Evolutionary conservation across 805 yeast genomes (phyloP).

Genomic region (Saccharomycopsis microspora): DNA sequence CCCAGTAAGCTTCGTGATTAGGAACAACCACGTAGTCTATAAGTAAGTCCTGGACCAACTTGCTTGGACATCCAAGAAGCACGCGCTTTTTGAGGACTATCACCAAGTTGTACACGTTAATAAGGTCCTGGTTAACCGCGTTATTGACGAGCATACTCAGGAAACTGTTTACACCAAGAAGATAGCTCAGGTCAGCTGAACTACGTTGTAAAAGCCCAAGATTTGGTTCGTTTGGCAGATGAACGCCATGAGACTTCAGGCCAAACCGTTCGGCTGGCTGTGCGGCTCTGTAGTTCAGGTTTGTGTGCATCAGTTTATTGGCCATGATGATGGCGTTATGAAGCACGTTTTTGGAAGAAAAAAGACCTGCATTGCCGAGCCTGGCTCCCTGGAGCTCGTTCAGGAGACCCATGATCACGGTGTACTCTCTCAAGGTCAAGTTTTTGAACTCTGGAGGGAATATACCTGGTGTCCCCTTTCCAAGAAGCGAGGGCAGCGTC

Average conservation of each 20-base stretch:
- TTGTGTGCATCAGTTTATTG: constrained; percentile 29
- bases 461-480: constrained; percentile 21
- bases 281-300: constrained; percentile 7
- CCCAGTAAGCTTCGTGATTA: constrained; percentile 30
- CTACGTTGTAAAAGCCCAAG: constrained; percentile 16
- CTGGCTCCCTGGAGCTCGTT: constrained; percentile 21
- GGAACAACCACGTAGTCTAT: constrained; percentile 36
- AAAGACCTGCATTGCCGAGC: constrained; percentile 15
- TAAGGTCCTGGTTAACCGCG: constrained; percentile 19
- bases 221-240: constrained; percentile 16
- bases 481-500: constrained; percentile 20
- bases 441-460: constrained; percentile 21
- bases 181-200: constrained; percentile 13
- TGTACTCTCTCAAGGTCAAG: constrained; percentile 15
- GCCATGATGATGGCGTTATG: constrained; percentile 45
- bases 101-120: constrained; percentile 24
- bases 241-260: constrained; percentile 17
- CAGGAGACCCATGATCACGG: constrained; percentile 17
- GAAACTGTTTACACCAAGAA: constrained; percentile 15
- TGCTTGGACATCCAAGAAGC: constrained; percentile 38
- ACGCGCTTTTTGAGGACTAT: constrained; percentile 36
- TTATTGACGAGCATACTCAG: constrained; percentile 16
- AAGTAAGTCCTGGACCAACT: constrained; percentile 36
- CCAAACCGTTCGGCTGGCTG: constrained; percentile 8
- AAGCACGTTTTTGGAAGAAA: constrained; percentile 26